Base-by-base conservation (phyloP, 2,329 filamentous ascomycete species). In the Sclerotiophoma versabilis region DNA sequence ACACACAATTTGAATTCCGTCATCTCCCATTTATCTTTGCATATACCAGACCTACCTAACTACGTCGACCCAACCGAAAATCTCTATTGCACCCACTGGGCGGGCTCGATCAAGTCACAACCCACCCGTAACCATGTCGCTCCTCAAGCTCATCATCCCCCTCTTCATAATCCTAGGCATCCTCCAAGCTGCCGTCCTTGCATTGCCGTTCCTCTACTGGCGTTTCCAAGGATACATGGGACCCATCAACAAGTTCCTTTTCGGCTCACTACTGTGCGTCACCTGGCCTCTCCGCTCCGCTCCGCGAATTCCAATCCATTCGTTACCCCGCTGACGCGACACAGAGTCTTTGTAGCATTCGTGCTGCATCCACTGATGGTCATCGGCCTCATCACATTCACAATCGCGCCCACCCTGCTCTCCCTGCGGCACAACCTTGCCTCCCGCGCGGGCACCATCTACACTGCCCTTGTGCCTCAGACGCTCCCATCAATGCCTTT, bases 381-480 rank as follows among this genome's bases (percentile, higher is more conserved):
- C 3, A 49, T 33, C 11, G 8, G 6, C 17, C 45, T 54, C 1
- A 49, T 49, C 3, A 49, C 45, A 0, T 54, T 54, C 51, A 54
- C 51, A 23, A 29, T 54, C 22, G 45, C 51, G 2, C 51, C 51
- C 7, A 23, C 45, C 4, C 29, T 54, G 4, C 51, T 54, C 27
- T 33, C 45, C 6, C 12, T 45, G 4, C 51, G 39, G 1, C n/a
- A 15, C 15, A 41, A 36, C 8, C 7, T 54, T 17, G 14, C 11
- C 2, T 20, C 27, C 11, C 22, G 27, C 10, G 2, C 37, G 8
- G 36, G 33, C 9, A 43, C 20, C 1, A 12, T 14, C 12, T 43
- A 43, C 20, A 15, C 26, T 4, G 32, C 33, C 2, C 38, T 54
- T 1, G 10, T 44, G 0, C 39, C 45, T 3, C 19, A 12, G 3